Evolutionary conservation across 768 basidiomycete genomes (phyloP), one percentile per base, ranked within the genome.

Genomic region (Leucogyrophana mollusca): DNA sequence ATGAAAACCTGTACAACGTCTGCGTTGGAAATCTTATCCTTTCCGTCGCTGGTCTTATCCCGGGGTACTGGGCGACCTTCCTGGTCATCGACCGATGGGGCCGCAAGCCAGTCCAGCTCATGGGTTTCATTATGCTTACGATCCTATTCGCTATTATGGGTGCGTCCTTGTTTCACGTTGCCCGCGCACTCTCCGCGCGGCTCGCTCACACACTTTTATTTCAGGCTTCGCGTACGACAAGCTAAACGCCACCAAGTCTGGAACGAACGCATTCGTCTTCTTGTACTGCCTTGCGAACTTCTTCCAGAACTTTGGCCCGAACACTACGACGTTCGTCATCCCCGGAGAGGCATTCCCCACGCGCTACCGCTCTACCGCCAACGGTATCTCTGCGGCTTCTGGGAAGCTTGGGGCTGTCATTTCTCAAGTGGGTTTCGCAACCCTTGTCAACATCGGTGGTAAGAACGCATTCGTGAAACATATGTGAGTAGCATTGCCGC

Each of bases 281-380:
- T 77, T 90, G 21, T 93, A 92, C 71, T 88, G 88, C 61, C 71
- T 93, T n/a, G 78, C 88, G 56, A 86, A 88, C 62, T 90, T 90
- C 71, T 90, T 91, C 85, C 85, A 89, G 71, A 92, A 92, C 68
- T 92, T 90, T 51, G 90, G 87, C 2, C 87, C 85, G 9, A 89
- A 90, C 55, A 78, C 77, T 0, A 91, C 87, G 1, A 90, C 89
- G 0, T 92, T 93, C 64, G 48, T 91, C 45, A 70, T 91, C 3
- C 89, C 90, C 0, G 88, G 87, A 52, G 91, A 94, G 61, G 77
- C 73, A 20, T 93, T 90, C 80, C 90, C 90, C 1, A 94, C 90
- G 1, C 87, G 91, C 38, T 91, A 92, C 64, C 82, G 91, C 51
- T 89, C 87, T 5, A 90, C 89, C 4, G 85, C 78, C 9, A 87